Percentiles rank a stretch among this genome's conserved stretches.
phyloP scores from a whole-genome alignment of 2,329 filamentous ascomycete genomes.

The Ambrosiella beaveri region DNA sequence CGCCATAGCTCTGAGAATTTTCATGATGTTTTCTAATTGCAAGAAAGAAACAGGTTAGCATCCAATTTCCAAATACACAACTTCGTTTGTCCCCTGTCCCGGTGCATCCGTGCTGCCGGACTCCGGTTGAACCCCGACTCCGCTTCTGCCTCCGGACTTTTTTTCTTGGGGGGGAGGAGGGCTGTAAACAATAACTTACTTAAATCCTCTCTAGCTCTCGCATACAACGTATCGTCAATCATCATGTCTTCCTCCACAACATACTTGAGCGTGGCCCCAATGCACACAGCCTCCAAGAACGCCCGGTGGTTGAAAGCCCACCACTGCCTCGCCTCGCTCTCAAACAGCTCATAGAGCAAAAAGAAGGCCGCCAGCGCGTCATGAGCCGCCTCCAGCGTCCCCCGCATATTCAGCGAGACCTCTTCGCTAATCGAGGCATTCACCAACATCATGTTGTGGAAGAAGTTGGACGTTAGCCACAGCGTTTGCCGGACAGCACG shows the following conservation, averaged over 20 bases:
- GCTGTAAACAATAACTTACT: slow-evolving; percentile 27
- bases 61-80: not conserved
- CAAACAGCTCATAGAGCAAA: slow-evolving; percentile 48
- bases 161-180: not conserved
- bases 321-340: slow-evolving; percentile 59
- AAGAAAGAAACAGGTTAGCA: slow-evolving; percentile 1
- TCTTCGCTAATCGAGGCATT: slow-evolving; percentile 52
- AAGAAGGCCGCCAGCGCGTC: slow-evolving; percentile 62
- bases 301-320: slow-evolving; percentile 73
- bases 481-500: slow-evolving; percentile 57
- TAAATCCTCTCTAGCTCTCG: slow-evolving; percentile 43
- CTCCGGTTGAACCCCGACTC: not conserved
- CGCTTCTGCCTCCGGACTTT: not conserved
- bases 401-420: slow-evolving; percentile 47
- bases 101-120: not conserved
- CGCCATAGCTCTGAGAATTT: slow-evolving; percentile 24
- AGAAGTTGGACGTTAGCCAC: slow-evolving; percentile 68
- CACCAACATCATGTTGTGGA: slow-evolving; percentile 65
- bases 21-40: not conserved
- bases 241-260: slow-evolving; percentile 28
- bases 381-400: slow-evolving; percentile 57
- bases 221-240: slow-evolving; percentile 33
- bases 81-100: slow-evolving; percentile 20
- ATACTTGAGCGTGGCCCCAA: slow-evolving; percentile 41
- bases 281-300: slow-evolving; percentile 59